Percentiles rank a stretch among this genome's conserved stretches.
phyloP scores from a whole-genome alignment of 1,284 basidiomycete genomes.

The Irpex rosettiformis region DNA sequence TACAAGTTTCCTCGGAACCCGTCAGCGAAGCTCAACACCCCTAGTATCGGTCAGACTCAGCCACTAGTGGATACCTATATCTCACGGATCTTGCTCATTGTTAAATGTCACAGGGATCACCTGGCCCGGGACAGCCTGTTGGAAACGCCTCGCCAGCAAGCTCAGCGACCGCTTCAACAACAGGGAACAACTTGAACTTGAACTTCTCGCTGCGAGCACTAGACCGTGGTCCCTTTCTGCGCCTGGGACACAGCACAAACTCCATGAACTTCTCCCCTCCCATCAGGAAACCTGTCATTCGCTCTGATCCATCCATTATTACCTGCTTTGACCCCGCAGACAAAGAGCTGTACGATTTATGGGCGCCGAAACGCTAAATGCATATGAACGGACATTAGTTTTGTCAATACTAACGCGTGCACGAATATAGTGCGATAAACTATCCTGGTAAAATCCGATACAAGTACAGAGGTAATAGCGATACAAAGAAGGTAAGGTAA shows the following conservation, averaged over 20 bases:
- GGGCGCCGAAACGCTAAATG: constrained; percentile 50
- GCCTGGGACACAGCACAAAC: constrained; percentile 3
- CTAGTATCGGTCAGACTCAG: not conserved
- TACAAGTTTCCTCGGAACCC: too few relatives aligned
- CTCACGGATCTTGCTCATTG: not conserved
- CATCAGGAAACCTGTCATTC: constrained; percentile 43
- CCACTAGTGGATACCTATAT: not conserved
- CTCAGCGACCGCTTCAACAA: not conserved
- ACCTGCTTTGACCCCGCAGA: constrained; percentile 72
- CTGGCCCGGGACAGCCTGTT: not conserved
- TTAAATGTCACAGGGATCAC: not conserved
- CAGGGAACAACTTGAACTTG: not conserved
- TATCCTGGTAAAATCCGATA: not conserved
- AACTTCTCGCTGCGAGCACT: not conserved
- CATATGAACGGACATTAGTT: not conserved
- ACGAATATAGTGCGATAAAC: not conserved
- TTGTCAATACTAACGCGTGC: not conserved
- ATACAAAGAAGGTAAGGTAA: constrained; percentile 4
- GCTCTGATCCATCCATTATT: constrained; percentile 58
- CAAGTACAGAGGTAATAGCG: not conserved
- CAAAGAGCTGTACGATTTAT: constrained; percentile 69
- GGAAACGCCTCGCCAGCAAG: not conserved
- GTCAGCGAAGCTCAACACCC: not conserved
- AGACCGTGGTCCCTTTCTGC: constrained; percentile 2
- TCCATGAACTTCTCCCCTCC: constrained; percentile 24